Percentiles rank a stretch among this genome's conserved stretches.
Conservation (phyloP, 2,329 filamentous ascomycete species). For the Ophioceras dolichostomum region DNA sequence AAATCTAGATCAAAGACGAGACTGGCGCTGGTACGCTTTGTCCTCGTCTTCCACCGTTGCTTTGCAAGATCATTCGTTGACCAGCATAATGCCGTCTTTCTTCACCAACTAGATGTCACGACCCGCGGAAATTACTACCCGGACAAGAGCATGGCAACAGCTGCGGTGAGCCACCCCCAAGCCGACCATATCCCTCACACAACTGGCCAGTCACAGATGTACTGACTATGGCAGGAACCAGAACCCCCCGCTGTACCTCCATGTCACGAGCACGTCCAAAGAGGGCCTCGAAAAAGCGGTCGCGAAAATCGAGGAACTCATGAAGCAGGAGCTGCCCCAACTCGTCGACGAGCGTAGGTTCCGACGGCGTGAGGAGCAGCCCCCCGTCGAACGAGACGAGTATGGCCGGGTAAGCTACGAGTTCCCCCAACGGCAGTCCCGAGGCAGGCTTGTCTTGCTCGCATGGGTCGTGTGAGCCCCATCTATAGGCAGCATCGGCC, state of each 20-base stretch:
- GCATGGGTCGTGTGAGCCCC: no score
- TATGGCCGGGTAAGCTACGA: slow-evolving; percentile 62
- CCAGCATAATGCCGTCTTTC: slow-evolving; percentile 42
- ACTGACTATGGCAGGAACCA: no score
- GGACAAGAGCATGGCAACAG: slow-evolving; percentile 94
- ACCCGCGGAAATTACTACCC: slow-evolving; percentile 94
- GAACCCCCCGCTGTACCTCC: slow-evolving; percentile 90
- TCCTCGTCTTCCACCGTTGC: no score
- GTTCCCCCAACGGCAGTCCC: no score
- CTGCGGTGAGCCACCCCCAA: slow-evolving; percentile 55
- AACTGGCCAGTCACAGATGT: no score
- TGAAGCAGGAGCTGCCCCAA: slow-evolving; percentile 91
- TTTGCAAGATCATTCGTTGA: no score
- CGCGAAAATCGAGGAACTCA: slow-evolving; percentile 80
- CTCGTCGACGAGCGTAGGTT: slow-evolving; percentile 91
- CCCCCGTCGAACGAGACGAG: slow-evolving; percentile 71
- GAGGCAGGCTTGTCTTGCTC: slow-evolving; percentile 1
- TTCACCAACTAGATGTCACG: slow-evolving; percentile 75
- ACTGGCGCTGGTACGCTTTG: slow-evolving; percentile 98
- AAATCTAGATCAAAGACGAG: slow-evolving; percentile 97
- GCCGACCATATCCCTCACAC: no score
- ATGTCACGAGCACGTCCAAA: slow-evolving; percentile 87
- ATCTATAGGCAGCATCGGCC: neutral
- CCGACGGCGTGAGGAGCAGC: slow-evolving; percentile 57
- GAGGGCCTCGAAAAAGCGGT: slow-evolving; percentile 85